phyloP scores from a whole-genome alignment of 768 basidiomycete genomes.

The Clathrus columnatus region DNA sequence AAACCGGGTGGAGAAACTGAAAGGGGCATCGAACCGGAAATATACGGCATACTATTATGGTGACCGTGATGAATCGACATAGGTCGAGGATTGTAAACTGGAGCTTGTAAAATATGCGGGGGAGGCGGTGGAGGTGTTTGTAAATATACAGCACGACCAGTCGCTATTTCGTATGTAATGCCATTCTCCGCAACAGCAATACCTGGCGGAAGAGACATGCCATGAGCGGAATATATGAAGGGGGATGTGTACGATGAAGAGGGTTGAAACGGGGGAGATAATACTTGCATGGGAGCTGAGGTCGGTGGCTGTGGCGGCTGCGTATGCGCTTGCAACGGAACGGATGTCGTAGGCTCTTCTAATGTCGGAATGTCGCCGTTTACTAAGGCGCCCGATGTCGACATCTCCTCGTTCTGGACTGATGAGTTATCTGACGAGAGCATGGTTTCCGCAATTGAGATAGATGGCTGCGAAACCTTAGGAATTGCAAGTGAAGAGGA shows the following conservation, averaged over 20 bases:
- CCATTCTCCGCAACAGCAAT: slow-evolving; percentile 68
- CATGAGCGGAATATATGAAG: slow-evolving; percentile 45
- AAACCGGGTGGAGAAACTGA: slow-evolving; percentile 57
- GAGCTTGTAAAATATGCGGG: slow-evolving; percentile 17
- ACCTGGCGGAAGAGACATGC: slow-evolving; percentile 48
- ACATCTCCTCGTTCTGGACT: neutral
- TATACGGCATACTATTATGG: slow-evolving; percentile 41
- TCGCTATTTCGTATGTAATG: slow-evolving; percentile 73
- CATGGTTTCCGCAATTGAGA: neutral
- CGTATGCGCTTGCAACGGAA: neutral
- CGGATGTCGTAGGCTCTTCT: neutral
- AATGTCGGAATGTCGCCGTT: neutral
- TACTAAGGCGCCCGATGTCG: slow-evolving; percentile 24
- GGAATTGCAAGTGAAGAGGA: slow-evolving; percentile 6
- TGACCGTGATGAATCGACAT: slow-evolving; percentile 23
- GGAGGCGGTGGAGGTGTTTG: slow-evolving; percentile 35
- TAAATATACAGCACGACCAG: slow-evolving; percentile 71
- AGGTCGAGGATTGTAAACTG: slow-evolving; percentile 60
- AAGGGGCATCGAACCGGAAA: slow-evolving; percentile 45
- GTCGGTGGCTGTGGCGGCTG: neutral
- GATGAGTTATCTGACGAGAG: neutral
- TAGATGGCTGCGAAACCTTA: neutral
- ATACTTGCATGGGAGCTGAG: slow-evolving; percentile 35
- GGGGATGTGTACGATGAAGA: slow-evolving; percentile 63
- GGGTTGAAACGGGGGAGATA: slow-evolving; percentile 28